Evolutionary conservation across 179 eudicot species (phyloP).

Genomic region (Kewa caespitosa): DNA sequence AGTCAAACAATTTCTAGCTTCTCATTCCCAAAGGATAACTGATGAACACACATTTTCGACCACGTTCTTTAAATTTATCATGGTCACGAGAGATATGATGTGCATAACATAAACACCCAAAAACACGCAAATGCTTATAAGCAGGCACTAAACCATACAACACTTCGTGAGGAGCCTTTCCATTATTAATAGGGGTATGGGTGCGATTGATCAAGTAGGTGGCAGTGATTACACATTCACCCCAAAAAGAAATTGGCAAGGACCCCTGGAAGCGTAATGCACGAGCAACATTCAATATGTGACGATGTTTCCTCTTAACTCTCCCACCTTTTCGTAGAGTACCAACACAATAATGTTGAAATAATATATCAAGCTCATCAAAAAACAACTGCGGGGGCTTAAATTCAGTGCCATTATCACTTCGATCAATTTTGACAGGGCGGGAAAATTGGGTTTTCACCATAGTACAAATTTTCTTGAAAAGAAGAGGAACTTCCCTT

Average conservation of each 20-base stretch:
- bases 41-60: background rate
- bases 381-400: background rate
- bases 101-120: too few relatives aligned
- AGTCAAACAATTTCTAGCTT: too few relatives aligned
- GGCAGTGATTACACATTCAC: background rate
- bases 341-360: background rate
- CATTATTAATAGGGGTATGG: background rate
- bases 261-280: background rate
- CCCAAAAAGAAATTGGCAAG: background rate
- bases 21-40: background rate
- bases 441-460: slow-evolving; percentile 47
- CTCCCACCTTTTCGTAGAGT: too few relatives aligned
- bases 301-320: too few relatives aligned
- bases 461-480: background rate
- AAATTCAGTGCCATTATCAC: background rate
- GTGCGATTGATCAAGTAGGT: background rate
- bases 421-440: slow-evolving; percentile 46
- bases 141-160: background rate
- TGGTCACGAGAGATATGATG: background rate
- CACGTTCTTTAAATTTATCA: background rate
- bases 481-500: too few relatives aligned
- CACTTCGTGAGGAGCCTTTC: background rate
- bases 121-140: too few relatives aligned
- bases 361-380: background rate
- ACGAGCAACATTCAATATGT: slow-evolving; percentile 34